These are phyloP conservation scores for Ganoderma multipileum DNA, from an alignment of 1,284 basidiomycete genomes.

Conservation along the genomic window DNA sequence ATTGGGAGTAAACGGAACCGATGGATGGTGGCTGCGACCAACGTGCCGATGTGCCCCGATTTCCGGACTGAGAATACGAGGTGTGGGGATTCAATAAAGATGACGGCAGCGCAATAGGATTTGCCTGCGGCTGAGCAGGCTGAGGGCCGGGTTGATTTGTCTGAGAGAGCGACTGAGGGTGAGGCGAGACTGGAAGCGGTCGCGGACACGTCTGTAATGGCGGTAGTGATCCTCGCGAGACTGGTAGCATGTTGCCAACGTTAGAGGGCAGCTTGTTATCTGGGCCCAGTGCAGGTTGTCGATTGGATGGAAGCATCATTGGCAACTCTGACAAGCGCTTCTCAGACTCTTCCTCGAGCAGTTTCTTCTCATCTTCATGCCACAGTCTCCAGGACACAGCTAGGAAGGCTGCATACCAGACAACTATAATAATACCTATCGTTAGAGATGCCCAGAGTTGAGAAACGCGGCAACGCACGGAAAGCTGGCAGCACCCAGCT, in stretches of 20 bases:
- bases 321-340: slow-evolving; percentile 32
- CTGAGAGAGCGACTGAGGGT: background rate
- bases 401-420: slow-evolving; percentile 47
- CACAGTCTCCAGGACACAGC: slow-evolving; percentile 42
- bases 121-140: background rate
- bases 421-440: slow-evolving; percentile 38
- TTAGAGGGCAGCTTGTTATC: background rate
- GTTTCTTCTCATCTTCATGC: slow-evolving; percentile 22
- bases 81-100: background rate
- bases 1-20: background rate
- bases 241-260: background rate
- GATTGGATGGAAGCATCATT: slow-evolving; percentile 35
- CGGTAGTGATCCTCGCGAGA: background rate
- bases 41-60: background rate
- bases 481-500: slow-evolving; percentile 63
- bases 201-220: background rate
- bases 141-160: background rate
- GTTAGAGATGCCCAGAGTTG: background rate
- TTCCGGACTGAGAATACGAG: background rate
- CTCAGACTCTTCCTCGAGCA: slow-evolving; percentile 13
- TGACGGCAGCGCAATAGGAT: background rate
- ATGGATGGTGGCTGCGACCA: slow-evolving; percentile 11
- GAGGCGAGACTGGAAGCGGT: background rate
- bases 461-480: slow-evolving; percentile 45
- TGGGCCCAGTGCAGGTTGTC: slow-evolving; percentile 11